These are phyloP conservation scores for Laguncularia racemosa DNA, from an alignment of 345 rosid species.

Conservation along the genomic window DNA sequence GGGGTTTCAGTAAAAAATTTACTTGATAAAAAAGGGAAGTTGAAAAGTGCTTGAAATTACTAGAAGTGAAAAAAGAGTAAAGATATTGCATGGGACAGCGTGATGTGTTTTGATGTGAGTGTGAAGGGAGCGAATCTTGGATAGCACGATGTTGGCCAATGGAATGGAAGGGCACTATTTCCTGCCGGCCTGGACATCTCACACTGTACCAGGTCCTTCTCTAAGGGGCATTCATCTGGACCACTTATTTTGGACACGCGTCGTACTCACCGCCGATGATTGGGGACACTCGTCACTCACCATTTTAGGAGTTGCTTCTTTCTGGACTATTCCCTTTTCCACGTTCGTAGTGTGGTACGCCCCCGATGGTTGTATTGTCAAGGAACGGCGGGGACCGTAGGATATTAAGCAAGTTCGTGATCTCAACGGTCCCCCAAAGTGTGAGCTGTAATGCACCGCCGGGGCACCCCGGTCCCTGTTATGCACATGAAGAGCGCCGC, in stretches of 20 bases:
- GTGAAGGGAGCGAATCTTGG: too few species aligned
- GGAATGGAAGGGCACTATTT: constrained; percentile 3
- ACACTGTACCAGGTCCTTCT: constrained; percentile 2
- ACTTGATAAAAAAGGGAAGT: too few species aligned
- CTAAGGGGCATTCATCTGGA: constrained; percentile 2
- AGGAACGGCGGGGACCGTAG: constrained; percentile 4
- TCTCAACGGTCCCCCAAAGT: constrained; percentile 9
- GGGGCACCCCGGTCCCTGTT: background rate
- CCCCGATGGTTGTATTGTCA: background rate
- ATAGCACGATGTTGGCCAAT: constrained; percentile 6
- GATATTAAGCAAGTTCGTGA: constrained; percentile 4
- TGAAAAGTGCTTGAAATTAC: too few species aligned
- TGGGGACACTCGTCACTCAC: background rate
- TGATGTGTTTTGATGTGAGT: too few species aligned
- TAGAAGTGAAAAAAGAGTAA: too few species aligned
- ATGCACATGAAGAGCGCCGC: constrained; percentile 8
- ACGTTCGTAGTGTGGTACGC: background rate
- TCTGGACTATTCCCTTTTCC: too few species aligned
- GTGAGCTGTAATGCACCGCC: constrained; percentile 26
- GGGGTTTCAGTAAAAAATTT: too few species aligned
- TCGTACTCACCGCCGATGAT: background rate
- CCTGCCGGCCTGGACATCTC: background rate
- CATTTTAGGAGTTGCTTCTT: background rate
- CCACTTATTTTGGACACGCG: constrained; percentile 21
- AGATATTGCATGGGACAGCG: too few species aligned